Evolutionary conservation across 768 basidiomycete genomes (phyloP), one percentile per base, ranked within the genome.

Genomic region (Lanmaoa pseudosensibilis): DNA sequence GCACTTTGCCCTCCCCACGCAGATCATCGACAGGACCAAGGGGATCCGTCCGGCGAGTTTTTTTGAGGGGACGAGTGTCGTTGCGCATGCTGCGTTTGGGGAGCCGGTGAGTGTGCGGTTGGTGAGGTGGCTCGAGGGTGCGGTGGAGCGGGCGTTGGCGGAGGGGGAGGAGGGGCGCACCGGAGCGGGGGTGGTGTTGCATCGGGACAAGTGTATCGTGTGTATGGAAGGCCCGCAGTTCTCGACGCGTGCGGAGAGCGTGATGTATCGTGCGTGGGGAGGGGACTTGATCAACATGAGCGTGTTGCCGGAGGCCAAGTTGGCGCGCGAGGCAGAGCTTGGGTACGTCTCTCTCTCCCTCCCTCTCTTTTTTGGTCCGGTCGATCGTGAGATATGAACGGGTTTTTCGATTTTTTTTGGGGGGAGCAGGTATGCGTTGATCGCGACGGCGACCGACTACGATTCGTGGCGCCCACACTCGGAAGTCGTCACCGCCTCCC

Each of bases 181-280:
- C n/a, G n/a, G n/a, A n/a, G n/a, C n/a, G n/a, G 81, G 79, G 2
- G 84, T 87, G 37, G 76, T 83, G 73, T 72, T 98, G 52, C 92
- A 94, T 72, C 85, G 82, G 50, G 88, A 84, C 30, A 94, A 88
- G 78, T 88, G 86, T 19, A 83, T 98, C 55, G 88, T 98, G 46
- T 94, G 92, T 69, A 98, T 98, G 93, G 94, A 98, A 69, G 95
- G 95, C 47, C 91, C 91, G 33, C 94, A 94, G 74, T 99, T 99
- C 79, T 96, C 94, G 53, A 99, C 96, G n/a, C 78, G 96, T 37
- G 96, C 96, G 18, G 96, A 99, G 81, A 94, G 92, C 66, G 65
- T 82, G 65, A 94, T 97, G 94, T 97, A 98, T 72, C 81, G 94
- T 21, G 79, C 81, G 46, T 95, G 92, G 90, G 96, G 96, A 10